Percentiles rank a stretch among this genome's conserved stretches.
phyloP scores from a whole-genome alignment of 2,329 filamentous ascomycete species.

The Magnaporthiopsis rhizophila region DNA sequence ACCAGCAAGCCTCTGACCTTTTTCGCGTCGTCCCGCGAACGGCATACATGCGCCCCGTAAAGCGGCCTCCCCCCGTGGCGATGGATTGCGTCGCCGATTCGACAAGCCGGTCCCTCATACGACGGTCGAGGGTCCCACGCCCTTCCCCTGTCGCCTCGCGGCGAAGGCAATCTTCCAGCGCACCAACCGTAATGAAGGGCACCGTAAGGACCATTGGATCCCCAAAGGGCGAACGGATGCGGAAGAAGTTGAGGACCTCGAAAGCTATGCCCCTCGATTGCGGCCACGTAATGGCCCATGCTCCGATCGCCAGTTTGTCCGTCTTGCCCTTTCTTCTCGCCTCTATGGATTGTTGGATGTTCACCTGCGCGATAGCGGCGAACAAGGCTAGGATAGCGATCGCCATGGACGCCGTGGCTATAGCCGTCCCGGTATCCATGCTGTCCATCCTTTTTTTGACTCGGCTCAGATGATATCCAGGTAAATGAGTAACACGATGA shows the following conservation, averaged over 20 bases:
- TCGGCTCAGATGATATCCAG: too few species aligned
- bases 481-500: too few species aligned
- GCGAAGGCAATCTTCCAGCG: neutral
- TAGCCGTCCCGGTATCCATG: neutral
- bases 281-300: neutral
- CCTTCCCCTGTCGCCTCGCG: neutral
- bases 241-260: neutral
- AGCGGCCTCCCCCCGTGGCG: neutral
- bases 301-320: neutral
- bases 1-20: neutral
- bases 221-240: neutral
- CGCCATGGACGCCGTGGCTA: neutral
- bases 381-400: neutral
- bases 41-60: neutral
- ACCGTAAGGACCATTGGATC: neutral
- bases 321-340: neutral
- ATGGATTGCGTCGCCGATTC: neutral
- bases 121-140: neutral
- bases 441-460: neutral
- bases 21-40: neutral
- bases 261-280: neutral
- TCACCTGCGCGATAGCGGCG: neutral
- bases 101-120: neutral
- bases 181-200: neutral
- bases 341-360: neutral